Percentiles rank a stretch among this genome's conserved stretches.
Evolutionary conservation across 306 rosid genomes (phyloP).

Genomic region (Ammopiptanthus mongolicus): DNA sequence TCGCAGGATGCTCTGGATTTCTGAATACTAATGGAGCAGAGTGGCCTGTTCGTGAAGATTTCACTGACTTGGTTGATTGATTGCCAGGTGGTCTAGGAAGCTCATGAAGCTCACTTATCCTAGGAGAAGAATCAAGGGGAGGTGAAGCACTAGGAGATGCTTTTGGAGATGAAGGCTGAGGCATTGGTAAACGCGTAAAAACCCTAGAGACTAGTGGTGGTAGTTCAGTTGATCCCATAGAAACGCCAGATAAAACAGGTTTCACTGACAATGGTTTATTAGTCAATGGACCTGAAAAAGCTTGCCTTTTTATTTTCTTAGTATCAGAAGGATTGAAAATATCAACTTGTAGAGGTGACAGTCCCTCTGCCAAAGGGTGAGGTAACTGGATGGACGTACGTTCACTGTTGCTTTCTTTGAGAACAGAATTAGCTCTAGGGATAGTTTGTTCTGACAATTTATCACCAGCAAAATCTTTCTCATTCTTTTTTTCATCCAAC

Average conservation of each 20-base stretch:
- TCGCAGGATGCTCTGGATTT: conserved; percentile 44
- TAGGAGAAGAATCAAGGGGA: conserved; percentile 67
- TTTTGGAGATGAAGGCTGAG: conserved; percentile 75
- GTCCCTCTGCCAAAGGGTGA: conserved; percentile 59
- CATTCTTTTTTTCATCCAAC: conserved; percentile 59
- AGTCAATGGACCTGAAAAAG: conserved; percentile 73
- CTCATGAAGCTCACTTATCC: conserved; percentile 88
- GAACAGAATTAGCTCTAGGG: conserved; percentile 36
- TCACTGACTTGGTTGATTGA: conserved; percentile 39
- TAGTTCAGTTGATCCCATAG: conserved; percentile 33
- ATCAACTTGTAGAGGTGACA: conserved; percentile 45
- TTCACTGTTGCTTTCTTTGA: conserved; percentile 56
- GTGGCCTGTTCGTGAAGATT: conserved; percentile 51
- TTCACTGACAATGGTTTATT: conserved; percentile 53
- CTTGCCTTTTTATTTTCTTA: conserved; percentile 52
- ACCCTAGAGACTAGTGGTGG: conserved; percentile 43
- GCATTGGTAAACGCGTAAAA: conserved; percentile 48
- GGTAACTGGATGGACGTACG: conserved; percentile 47
- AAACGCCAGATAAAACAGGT: conserved; percentile 36
- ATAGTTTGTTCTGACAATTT: conserved; percentile 32
- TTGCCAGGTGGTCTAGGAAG: conserved; percentile 90
- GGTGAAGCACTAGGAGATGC: conserved; percentile 71
- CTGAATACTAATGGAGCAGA: conserved; percentile 68
- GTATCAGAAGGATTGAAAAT: conserved; percentile 38
- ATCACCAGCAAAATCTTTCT: conserved; percentile 44